Evolutionary conservation across 495 filamentous ascomycete species (phyloP), one percentile per base, ranked within the genome.

Genomic region (Aspergillus saccharolyticus): DNA sequence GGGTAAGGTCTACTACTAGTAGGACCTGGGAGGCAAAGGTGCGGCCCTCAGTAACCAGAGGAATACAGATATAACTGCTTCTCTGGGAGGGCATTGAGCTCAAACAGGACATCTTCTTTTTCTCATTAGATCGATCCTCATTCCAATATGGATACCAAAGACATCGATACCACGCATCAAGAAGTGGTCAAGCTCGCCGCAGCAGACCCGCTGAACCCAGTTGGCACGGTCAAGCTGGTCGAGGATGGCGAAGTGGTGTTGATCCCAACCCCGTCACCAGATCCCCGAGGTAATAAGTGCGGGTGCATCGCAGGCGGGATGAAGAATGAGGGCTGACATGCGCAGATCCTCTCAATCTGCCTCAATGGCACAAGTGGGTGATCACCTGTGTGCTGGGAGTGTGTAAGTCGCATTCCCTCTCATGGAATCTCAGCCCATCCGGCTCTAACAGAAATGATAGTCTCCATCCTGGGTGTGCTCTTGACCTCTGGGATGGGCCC

Each of bases 401-500:
- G 50, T 65, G 57, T 52, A 59, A 57, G 46, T 62, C 53, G 12
- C 25, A 28, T 9, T 6, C 56, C 53, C 12, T 22, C 9, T 42
- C 17, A 0, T 21, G n/a, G 1, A 15, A 44, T n/a, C 15, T 42
- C 4, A 28, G 21, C 16, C 15, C 20, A 12, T 19, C 30, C 10
- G n/a, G 12, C n/a, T 7, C 19, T 54, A 44, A 44, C 16, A 25
- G 33, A 2, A 19, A 15, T 9, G 33, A 20, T 10, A 54, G 52
- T 54, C 52, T 54, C 52, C 10, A 42, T 54, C 6, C 10, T 48
- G 10, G 58, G 60, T 12, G 63, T 68, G 12, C 54, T 63, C 0
- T 56, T 68, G 21, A 60, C 63, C 20, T 66, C 63, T 1, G 63
- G 66, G 42, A 66, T 69, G 63, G 66, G 66, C 8, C 52, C 66